Evolutionary conservation across 164 flowering plant species (phyloP).

Genomic region (Nymphaea colorata): DNA sequence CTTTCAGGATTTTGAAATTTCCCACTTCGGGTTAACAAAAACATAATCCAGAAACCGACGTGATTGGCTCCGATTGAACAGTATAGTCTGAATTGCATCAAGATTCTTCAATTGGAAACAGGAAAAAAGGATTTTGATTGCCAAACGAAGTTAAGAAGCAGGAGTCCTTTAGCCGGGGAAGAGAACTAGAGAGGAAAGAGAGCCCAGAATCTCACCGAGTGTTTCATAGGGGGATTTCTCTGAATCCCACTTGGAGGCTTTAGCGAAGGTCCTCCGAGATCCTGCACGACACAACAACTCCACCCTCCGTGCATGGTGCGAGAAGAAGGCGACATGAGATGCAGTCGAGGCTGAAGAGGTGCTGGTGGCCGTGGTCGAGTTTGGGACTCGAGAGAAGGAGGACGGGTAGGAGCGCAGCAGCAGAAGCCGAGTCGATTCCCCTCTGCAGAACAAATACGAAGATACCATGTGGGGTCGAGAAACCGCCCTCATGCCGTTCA

Average conservation of each 20-base stretch:
- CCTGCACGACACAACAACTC: slow-evolving; percentile 24
- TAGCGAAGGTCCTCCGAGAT: slow-evolving; percentile 41
- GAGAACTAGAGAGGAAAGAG: background rate
- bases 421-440: slow-evolving; percentile 10
- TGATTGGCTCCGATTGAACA: too few relatives aligned
- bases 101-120: too few relatives aligned
- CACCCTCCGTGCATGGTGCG: slow-evolving; percentile 7
- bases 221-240: slow-evolving; percentile 74
- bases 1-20: too few relatives aligned
- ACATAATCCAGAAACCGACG: too few relatives aligned
- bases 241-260: slow-evolving; percentile 63
- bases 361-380: slow-evolving; percentile 13
- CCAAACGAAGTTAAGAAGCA: too few relatives aligned
- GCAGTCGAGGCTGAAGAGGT: slow-evolving; percentile 15
- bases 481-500: slow-evolving; percentile 44
- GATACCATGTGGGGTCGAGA: slow-evolving; percentile 55
- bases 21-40: too few relatives aligned
- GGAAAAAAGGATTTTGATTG: too few relatives aligned
- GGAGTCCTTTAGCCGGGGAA: too few relatives aligned
- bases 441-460: slow-evolving; percentile 34
- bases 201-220: slow-evolving; percentile 33
- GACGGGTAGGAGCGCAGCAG: slow-evolving; percentile 1
- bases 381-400: slow-evolving; percentile 22
- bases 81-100: too few relatives aligned
- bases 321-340: slow-evolving; percentile 13